phyloP scores from a whole-genome alignment of 2,329 filamentous ascomycete species.

The Hypoxylon rubiginosum region DNA sequence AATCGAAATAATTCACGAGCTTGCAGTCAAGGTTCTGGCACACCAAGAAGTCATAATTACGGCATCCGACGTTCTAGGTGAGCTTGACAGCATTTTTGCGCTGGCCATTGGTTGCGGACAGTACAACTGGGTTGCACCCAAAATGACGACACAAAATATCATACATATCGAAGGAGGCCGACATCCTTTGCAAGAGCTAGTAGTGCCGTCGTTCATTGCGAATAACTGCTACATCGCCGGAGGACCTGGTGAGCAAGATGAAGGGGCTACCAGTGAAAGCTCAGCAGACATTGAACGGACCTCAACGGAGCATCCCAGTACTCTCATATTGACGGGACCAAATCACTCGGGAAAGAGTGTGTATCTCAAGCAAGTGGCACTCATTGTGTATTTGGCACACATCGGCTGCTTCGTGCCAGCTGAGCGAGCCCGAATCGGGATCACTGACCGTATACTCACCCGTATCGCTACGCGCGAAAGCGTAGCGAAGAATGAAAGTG shows the following conservation, averaged over 20 bases:
- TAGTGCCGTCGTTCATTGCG: conserved; percentile 82
- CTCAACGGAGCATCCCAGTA: conserved; percentile 64
- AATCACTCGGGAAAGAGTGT: conserved; percentile 98
- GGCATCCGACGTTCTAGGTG: conserved; percentile 85
- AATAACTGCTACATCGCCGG: conserved; percentile 82
- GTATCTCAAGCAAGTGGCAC: conserved; percentile 91
- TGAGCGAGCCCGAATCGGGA: conserved; percentile 78
- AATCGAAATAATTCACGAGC: conserved; percentile 85
- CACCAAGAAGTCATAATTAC: conserved; percentile 74
- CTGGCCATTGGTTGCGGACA: conserved; percentile 81
- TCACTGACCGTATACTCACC: conserved; percentile 94
- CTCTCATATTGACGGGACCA: conserved; percentile 88
- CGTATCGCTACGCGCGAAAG: conserved; percentile 82
- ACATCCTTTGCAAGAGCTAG: conserved; percentile 88
- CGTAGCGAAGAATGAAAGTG: conserved; percentile 70
- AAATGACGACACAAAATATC: conserved; percentile 76
- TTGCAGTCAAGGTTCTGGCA: conserved; percentile 78
- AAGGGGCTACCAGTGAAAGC: conserved; percentile 24
- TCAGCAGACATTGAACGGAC: conserved; percentile 24
- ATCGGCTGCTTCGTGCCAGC: conserved; percentile 94
- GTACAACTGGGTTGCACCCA: conserved; percentile 78
- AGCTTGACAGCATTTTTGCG: conserved; percentile 88
- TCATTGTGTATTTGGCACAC: conserved; percentile 93
- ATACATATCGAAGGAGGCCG: conserved; percentile 83
- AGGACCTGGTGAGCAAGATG: conserved; percentile 59